Conservation (phyloP, 495 filamentous ascomycete genomes). For the Hypoxylon subgilvum region DNA sequence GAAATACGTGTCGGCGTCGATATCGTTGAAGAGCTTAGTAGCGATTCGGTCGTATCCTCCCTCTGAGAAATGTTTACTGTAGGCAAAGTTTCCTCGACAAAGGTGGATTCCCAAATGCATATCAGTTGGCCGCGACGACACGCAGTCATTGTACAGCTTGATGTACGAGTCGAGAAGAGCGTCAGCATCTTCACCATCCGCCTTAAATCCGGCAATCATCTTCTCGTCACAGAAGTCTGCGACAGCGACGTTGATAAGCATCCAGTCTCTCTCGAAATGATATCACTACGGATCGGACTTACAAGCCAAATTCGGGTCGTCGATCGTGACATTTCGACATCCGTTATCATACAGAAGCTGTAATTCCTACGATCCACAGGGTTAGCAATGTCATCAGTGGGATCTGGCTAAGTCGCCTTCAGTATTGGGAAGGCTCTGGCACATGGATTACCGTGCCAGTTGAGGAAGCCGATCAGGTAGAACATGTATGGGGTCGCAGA, state of each 20-base stretch:
- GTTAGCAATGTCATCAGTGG: conserved; percentile 12
- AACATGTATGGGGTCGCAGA: neutral
- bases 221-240: conserved; percentile 72
- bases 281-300: conserved; percentile 36
- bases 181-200: conserved; percentile 62
- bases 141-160: conserved; percentile 70
- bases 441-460: neutral
- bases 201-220: conserved; percentile 67
- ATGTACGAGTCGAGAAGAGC: conserved; percentile 69
- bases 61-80: conserved; percentile 72
- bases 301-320: conserved; percentile 73
- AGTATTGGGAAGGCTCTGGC: neutral
- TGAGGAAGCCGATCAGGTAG: neutral
- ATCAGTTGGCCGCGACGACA: conserved; percentile 61
- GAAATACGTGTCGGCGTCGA: conserved; percentile 72
- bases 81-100: conserved; percentile 73
- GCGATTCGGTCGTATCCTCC: conserved; percentile 75
- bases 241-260: conserved; percentile 6
- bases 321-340: conserved; percentile 69
- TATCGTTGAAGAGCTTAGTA: conserved; percentile 69
- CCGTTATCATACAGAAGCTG: conserved; percentile 68
- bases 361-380: conserved; percentile 53
- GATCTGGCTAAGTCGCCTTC: neutral
- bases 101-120: conserved; percentile 71
- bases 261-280: neutral